Evolutionary conservation across 805 yeast species (phyloP), one percentile per base, ranked within the genome.

Genomic region (Ogataea pignaliae): DNA sequence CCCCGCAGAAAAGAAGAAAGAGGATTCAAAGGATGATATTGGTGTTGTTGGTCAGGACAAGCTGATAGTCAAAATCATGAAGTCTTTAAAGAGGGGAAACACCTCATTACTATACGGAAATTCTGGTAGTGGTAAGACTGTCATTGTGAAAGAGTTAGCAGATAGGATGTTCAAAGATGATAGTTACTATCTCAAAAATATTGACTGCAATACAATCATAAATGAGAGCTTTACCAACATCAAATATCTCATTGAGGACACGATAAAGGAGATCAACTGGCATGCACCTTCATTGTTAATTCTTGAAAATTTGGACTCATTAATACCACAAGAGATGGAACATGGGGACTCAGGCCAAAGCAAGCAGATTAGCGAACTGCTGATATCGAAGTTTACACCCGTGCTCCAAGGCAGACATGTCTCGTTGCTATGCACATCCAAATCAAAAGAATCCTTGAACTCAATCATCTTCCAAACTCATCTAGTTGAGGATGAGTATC

Each of bases 41-140:
- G 39, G 36, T 2, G 73, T 80, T 3, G 76, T 85, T 34, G 96
- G 93, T 0, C 69, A 81, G 37, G 82, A 79, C 28, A 54, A 63
- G 3, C 54, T 70, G 6, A 52, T 82, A 10, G 63, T 59, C 0
- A 64, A 66, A 3, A 53, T 80, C 10, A 51, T 64, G 7, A 69
- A 69, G 8, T 58, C 72, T 0, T 53, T 81, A 3, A 55, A 68
- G 7, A 61, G 72, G 34, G 53, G 53, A 14, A 59, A 72, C 8
- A 87, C 91, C 2, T 67, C 80, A 0, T 64, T 88, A 42, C 55
- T 90, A 0, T 74, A 79, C 52, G 98, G 97, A 0, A 65, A 81
- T 17, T 69, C 86, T 1, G 97, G 97, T 0, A 76, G 88, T 48
- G 98, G 98, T 0, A 91, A 91, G 59, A 69, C 93, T 0, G 63